Conservation (phyloP, 768 basidiomycete genomes). For the Gautieria morchelliformis region DNA sequence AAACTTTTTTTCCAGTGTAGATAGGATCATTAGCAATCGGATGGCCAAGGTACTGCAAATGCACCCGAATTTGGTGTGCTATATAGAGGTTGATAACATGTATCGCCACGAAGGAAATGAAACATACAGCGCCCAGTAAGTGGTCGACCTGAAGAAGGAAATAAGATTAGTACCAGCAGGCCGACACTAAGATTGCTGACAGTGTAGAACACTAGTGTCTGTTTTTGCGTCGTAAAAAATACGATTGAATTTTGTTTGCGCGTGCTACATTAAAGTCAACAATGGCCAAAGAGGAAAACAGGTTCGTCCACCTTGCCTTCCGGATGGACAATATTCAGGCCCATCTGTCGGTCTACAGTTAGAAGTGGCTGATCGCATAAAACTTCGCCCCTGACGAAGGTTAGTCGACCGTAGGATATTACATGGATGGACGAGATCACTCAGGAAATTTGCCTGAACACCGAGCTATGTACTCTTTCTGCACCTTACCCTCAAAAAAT, state of each 20-base stretch:
- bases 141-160: slow-evolving; percentile 52
- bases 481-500: slow-evolving; percentile 71
- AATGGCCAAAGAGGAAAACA: background rate
- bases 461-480: slow-evolving; percentile 89
- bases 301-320: slow-evolving; percentile 67
- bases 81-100: slow-evolving; percentile 1
- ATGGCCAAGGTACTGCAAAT: slow-evolving; percentile 88
- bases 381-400: slow-evolving; percentile 57
- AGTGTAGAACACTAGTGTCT: slow-evolving; percentile 80
- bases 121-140: slow-evolving; percentile 85
- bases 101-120: slow-evolving; percentile 1
- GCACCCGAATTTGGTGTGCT: slow-evolving; percentile 98
- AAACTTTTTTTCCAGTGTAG: slow-evolving; percentile 72
- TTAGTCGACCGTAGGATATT: background rate
- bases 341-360: slow-evolving; percentile 94
- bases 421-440: slow-evolving; percentile 36
- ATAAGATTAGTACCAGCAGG: background rate
- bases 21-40: slow-evolving; percentile 95
- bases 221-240: slow-evolving; percentile 73
- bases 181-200: slow-evolving; percentile 31
- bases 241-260: slow-evolving; percentile 81
- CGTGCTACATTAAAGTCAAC: slow-evolving; percentile 37
- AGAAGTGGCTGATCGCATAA: slow-evolving; percentile 78
- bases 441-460: slow-evolving; percentile 78
- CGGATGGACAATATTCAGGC: slow-evolving; percentile 90